Percentiles rank a stretch among this genome's conserved stretches.
phyloP scores from a whole-genome alignment of 345 rosid genomes.

The Microcos paniculata region DNA sequence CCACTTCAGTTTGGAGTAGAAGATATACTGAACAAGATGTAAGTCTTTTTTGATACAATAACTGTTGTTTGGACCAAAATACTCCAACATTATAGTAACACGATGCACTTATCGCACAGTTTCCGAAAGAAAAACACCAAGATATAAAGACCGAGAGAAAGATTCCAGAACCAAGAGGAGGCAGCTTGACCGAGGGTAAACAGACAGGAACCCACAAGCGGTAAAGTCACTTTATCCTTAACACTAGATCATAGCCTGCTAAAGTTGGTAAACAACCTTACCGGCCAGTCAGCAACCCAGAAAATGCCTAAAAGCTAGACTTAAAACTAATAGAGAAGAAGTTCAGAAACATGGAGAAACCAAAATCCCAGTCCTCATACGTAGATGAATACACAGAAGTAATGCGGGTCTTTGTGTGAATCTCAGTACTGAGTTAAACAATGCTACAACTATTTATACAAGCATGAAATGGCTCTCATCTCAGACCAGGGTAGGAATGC shows the following conservation, averaged over 20 bases:
- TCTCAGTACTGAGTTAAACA: background rate
- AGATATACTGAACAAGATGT: too few species aligned
- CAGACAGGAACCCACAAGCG: background rate
- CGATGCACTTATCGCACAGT: background rate
- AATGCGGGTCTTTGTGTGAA: background rate
- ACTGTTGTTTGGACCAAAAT: background rate
- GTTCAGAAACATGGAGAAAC: background rate
- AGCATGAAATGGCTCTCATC: conserved; percentile 12
- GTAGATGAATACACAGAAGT: background rate
- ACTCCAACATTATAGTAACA: background rate
- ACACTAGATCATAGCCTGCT: background rate
- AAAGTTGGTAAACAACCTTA: conserved; percentile 13
- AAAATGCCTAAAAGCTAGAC: conserved; percentile 8
- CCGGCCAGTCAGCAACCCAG: conserved; percentile 2
- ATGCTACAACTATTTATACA: background rate
- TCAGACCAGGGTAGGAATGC: background rate
- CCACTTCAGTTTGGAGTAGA: too few species aligned
- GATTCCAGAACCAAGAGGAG: background rate
- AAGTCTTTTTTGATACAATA: background rate
- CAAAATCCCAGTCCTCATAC: background rate
- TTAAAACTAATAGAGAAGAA: background rate
- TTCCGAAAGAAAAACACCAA: too few species aligned
- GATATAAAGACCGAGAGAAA: background rate
- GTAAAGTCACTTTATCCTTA: background rate
- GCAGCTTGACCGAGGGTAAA: background rate